Conservation (phyloP, 179 eudicot species). For the Sideroxylon spinosum region DNA sequence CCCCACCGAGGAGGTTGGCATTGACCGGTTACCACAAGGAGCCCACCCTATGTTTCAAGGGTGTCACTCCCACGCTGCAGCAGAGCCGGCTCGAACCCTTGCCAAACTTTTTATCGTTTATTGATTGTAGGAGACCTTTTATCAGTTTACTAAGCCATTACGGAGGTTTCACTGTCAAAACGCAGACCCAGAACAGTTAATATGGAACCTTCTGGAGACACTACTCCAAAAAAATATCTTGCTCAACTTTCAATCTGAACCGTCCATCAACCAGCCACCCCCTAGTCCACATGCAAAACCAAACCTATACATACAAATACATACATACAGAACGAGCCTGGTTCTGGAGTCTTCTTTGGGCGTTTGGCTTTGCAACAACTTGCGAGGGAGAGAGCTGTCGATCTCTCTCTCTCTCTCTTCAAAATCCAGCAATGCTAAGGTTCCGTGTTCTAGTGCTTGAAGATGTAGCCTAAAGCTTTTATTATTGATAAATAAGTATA, state of each 20-base stretch:
- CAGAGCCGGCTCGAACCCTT: too few relatives aligned
- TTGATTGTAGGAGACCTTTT: too few relatives aligned
- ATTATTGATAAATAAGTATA: too few relatives aligned
- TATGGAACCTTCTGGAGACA: constrained; percentile 19
- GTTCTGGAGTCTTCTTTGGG: constrained; percentile 19
- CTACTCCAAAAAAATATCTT: constrained; percentile 9
- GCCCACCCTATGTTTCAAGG: too few relatives aligned
- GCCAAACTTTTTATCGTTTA: too few relatives aligned
- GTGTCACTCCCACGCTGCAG: too few relatives aligned
- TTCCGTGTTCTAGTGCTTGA: not conserved
- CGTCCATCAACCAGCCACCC: constrained; percentile 11
- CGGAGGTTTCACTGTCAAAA: too few relatives aligned
- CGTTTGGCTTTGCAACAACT: not conserved
- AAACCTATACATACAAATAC: not conserved
- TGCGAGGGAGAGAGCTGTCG: not conserved
- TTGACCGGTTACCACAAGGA: too few relatives aligned
- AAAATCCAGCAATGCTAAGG: not conserved
- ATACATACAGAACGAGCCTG: not conserved
- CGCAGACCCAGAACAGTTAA: too few relatives aligned
- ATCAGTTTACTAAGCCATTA: too few relatives aligned
- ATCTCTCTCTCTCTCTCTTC: not conserved
- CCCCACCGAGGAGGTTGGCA: too few relatives aligned
- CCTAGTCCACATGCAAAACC: not conserved
- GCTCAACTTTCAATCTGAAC: constrained; percentile 17
- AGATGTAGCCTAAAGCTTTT: not conserved